Evolutionary conservation across 164 flowering plant genomes (phyloP).

Genomic region (Chimonanthus salicifolius): DNA sequence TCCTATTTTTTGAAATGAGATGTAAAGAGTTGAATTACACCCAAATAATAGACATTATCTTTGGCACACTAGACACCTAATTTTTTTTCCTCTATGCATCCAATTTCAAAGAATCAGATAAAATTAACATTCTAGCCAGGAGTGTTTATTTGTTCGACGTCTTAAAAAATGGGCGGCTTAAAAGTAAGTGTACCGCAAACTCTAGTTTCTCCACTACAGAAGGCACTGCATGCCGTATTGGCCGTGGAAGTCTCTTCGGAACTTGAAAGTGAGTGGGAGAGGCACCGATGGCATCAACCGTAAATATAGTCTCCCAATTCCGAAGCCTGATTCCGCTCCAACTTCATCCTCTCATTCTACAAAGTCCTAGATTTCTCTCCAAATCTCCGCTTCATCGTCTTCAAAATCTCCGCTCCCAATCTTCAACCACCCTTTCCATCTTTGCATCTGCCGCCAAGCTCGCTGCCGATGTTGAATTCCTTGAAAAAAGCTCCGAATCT

Average conservation of each 20-base stretch:
- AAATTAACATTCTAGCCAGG: too few relatives aligned
- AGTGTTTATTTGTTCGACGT: too few relatives aligned
- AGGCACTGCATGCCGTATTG: too few relatives aligned
- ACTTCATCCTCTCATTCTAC: background rate
- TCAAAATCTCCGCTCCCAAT: conserved; percentile 1
- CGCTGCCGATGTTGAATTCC: conserved; percentile 13
- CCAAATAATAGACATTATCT: too few relatives aligned
- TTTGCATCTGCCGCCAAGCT: conserved; percentile 15
- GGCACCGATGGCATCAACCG: background rate
- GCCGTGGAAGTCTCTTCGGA: background rate
- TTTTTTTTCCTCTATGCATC: too few relatives aligned
- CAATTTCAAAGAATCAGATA: too few relatives aligned
- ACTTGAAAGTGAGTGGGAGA: background rate
- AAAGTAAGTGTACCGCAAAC: too few relatives aligned
- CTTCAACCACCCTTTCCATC: conserved; percentile 10
- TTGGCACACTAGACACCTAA: too few relatives aligned
- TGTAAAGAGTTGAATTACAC: too few relatives aligned
- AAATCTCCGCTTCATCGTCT: background rate
- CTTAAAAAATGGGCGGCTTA: too few relatives aligned
- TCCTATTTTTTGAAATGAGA: too few relatives aligned
- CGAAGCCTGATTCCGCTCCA: background rate
- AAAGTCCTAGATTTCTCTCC: background rate
- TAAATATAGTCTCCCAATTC: background rate
- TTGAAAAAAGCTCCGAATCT: conserved; percentile 2
- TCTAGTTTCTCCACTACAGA: too few relatives aligned